Conservation (phyloP, 2,329 filamentous ascomycete species). For the Aspergillus floridensis region DNA sequence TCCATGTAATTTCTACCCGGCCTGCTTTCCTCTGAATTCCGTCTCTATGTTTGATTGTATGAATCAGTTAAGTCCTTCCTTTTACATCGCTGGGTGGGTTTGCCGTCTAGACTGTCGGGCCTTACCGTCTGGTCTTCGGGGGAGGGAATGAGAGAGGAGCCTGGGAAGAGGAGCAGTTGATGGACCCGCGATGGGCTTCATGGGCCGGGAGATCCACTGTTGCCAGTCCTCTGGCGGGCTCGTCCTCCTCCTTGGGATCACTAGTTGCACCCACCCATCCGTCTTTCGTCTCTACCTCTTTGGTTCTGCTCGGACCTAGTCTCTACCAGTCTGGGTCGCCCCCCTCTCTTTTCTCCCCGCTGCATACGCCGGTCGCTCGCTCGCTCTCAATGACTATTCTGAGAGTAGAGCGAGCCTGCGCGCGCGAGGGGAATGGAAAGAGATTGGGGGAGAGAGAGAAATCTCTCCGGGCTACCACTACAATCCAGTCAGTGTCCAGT, state of each 20-base stretch:
- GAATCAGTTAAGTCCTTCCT: not conserved
- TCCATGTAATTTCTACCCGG: not conserved
- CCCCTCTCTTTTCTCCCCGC: constrained; percentile 7
- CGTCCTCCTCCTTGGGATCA: constrained; percentile 25
- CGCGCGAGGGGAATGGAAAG: not conserved
- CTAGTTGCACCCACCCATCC: constrained; percentile 21
- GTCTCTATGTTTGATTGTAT: not conserved
- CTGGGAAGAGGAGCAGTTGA: constrained; percentile 1
- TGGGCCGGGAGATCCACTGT: constrained; percentile 20
- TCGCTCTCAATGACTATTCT: constrained; percentile 7
- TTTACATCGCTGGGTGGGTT: not conserved
- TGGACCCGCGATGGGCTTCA: constrained; percentile 20
- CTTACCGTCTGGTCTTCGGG: not conserved
- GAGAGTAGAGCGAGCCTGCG: not conserved
- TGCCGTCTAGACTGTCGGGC: not conserved
- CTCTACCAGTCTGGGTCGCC: constrained; percentile 20
- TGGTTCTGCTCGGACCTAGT: constrained; percentile 17
- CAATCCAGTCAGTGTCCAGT: too few species aligned
- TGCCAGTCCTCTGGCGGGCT: constrained; percentile 14
- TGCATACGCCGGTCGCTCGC: constrained; percentile 17
- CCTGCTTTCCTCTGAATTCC: not conserved
- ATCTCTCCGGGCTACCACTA: not conserved
- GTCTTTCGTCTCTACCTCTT: constrained; percentile 14
- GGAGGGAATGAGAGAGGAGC: not conserved
- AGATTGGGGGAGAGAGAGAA: not conserved